Conservation (phyloP, 2,329 filamentous ascomycete species). For the Fusarium penzigii region DNA sequence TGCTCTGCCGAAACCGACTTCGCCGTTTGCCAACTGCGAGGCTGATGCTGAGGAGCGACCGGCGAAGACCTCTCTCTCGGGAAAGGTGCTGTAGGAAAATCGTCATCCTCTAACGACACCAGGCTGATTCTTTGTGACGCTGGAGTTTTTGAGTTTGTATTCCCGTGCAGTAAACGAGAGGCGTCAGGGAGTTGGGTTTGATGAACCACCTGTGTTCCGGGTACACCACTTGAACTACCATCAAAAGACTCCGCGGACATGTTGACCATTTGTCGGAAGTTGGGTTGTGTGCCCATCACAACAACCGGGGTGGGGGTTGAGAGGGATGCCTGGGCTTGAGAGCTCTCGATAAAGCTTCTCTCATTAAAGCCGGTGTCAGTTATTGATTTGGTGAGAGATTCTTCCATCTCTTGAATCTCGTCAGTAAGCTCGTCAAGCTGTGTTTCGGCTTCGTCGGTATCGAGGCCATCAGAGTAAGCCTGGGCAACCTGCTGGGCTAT, state of each 20-base stretch:
- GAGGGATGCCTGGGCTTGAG: constrained; percentile 8
- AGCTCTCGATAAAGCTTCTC: constrained; percentile 37
- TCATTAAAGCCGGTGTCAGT: constrained; percentile 48
- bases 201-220: constrained; percentile 49
- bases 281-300: constrained; percentile 48
- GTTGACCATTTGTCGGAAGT: constrained; percentile 30
- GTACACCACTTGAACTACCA: constrained; percentile 32
- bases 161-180: constrained; percentile 26
- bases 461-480: constrained; percentile 51
- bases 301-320: constrained; percentile 27
- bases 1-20: constrained; percentile 11
- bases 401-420: constrained; percentile 46
- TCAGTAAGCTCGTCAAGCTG: constrained; percentile 50
- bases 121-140: constrained; percentile 21
- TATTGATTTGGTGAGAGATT: constrained; percentile 42
- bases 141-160: constrained; percentile 19
- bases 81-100: constrained; percentile 24
- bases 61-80: constrained; percentile 21
- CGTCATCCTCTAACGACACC: constrained; percentile 27
- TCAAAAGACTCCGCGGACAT: constrained; percentile 38
- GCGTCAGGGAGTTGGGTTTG: constrained; percentile 49
- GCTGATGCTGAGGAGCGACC: neutral
- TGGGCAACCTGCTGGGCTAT: constrained; percentile 49
- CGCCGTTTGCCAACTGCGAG: neutral
- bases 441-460: constrained; percentile 54